phyloP scores from a whole-genome alignment of 1,284 basidiomycete genomes.

The Ceratobasidium sp. region DNA sequence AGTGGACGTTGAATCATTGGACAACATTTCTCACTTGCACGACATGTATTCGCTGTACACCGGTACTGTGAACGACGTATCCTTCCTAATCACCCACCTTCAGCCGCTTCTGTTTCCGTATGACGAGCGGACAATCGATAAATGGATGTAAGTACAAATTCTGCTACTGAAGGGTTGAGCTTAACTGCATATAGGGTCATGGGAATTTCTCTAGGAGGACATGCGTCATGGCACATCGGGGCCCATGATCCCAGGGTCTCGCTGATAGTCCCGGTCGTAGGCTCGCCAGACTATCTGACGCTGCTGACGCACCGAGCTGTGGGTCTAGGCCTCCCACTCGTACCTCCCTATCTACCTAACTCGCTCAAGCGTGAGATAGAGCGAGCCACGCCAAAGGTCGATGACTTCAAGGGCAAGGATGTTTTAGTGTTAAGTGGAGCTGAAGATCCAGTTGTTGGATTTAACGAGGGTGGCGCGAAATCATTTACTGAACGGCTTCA shows the following conservation, averaged over 20 bases:
- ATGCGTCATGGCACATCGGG: conserved; percentile 48
- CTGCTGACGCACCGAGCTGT: conserved; percentile 58
- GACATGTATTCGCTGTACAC: conserved; percentile 59
- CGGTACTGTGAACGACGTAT: conserved; percentile 64
- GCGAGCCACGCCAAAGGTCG: conserved; percentile 50
- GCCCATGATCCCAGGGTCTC: conserved; percentile 61
- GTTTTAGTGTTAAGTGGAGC: conserved; percentile 60
- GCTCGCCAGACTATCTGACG: conserved; percentile 63
- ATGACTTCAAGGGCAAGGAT: conserved; percentile 59
- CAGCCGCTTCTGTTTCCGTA: conserved; percentile 65
- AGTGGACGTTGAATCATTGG: conserved; percentile 9
- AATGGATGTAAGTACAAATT: conserved; percentile 57
- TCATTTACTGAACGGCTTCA: conserved; percentile 55
- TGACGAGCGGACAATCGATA: conserved; percentile 62
- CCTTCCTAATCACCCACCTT: conserved; percentile 65
- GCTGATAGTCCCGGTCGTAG: conserved; percentile 67
- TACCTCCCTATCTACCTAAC: conserved; percentile 58
- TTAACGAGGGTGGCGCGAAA: conserved; percentile 53
- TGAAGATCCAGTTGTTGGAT: conserved; percentile 56
- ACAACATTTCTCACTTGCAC: conserved; percentile 49
- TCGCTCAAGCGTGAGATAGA: conserved; percentile 55
- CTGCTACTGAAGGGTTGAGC: conserved; percentile 2
- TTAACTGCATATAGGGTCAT: not conserved
- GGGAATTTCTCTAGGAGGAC: conserved; percentile 47
- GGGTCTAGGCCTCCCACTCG: conserved; percentile 53